Percentiles rank a stretch among this genome's conserved stretches.
phyloP scores from a whole-genome alignment of 2,329 filamentous ascomycete species.

The Beauveria rudraprayagi region DNA sequence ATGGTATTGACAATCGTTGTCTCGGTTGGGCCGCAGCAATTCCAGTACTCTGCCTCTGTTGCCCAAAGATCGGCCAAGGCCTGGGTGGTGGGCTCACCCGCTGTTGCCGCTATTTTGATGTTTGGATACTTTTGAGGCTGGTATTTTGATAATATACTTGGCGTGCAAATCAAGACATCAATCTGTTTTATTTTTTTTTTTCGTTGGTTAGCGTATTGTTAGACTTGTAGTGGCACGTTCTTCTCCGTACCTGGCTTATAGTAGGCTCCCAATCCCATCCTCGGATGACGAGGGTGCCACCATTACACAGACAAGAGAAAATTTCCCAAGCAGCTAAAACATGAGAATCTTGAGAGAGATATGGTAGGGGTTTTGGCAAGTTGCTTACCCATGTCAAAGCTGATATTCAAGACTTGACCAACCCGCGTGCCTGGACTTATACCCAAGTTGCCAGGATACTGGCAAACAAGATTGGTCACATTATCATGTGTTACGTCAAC shows the following conservation, averaged over 20 bases:
- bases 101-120: conserved; percentile 44
- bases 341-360: not conserved
- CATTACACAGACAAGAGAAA: conserved; percentile 48
- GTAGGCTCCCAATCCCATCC: conserved; percentile 41
- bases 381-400: conserved; percentile 52
- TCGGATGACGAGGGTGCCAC: conserved; percentile 46
- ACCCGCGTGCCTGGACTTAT: conserved; percentile 43
- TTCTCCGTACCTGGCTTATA: conserved; percentile 32
- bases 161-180: conserved; percentile 47
- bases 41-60: conserved; percentile 39
- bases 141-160: conserved; percentile 45
- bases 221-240: not conserved
- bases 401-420: conserved; percentile 48
- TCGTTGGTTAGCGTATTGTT: not conserved
- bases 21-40: conserved; percentile 53
- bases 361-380: not conserved
- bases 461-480: conserved; percentile 44
- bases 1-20: conserved; percentile 53
- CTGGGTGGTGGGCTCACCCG: conserved; percentile 45
- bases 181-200: conserved; percentile 24
- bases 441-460: conserved; percentile 42
- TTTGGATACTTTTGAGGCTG: conserved; percentile 38
- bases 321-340: conserved; percentile 51
- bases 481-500: conserved; percentile 49
- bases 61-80: conserved; percentile 51